These are phyloP conservation scores for Fusarium torulosum DNA, from an alignment of 2,329 filamentous ascomycete species.

Conservation along the genomic window DNA sequence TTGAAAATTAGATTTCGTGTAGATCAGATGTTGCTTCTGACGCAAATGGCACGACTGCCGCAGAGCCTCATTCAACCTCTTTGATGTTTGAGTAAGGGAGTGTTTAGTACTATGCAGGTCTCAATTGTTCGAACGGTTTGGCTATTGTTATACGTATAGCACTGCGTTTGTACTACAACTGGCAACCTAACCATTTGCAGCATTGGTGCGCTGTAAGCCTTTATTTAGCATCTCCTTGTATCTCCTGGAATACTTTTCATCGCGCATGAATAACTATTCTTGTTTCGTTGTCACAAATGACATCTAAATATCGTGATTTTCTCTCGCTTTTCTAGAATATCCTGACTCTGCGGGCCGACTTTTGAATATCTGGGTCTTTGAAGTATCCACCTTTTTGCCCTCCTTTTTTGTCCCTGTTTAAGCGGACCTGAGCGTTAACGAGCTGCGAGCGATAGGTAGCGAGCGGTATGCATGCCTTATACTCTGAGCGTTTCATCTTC, in stretches of 20 bases:
- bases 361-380: constrained; percentile 17
- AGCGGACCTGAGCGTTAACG: constrained; percentile 3
- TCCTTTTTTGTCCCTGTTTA: constrained; percentile 8
- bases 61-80: constrained; percentile 27
- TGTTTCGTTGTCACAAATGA: constrained; percentile 7
- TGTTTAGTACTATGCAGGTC: background rate
- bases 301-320: constrained; percentile 28
- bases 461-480: background rate
- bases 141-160: background rate
- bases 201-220: background rate
- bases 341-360: constrained; percentile 34
- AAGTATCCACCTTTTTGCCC: constrained; percentile 1
- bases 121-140: background rate
- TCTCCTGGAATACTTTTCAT: background rate
- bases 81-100: background rate
- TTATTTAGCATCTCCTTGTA: constrained; percentile 5
- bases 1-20: constrained; percentile 28
- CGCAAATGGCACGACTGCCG: constrained; percentile 13
- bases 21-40: constrained; percentile 34
- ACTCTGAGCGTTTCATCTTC: background rate
- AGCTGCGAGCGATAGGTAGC: background rate
- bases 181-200: background rate
- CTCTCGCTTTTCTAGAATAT: constrained; percentile 21
- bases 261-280: background rate
- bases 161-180: background rate